Evolutionary conservation across 2,329 filamentous ascomycete genomes (phyloP).

Genomic region (Teratosphaeria gauchensis): DNA sequence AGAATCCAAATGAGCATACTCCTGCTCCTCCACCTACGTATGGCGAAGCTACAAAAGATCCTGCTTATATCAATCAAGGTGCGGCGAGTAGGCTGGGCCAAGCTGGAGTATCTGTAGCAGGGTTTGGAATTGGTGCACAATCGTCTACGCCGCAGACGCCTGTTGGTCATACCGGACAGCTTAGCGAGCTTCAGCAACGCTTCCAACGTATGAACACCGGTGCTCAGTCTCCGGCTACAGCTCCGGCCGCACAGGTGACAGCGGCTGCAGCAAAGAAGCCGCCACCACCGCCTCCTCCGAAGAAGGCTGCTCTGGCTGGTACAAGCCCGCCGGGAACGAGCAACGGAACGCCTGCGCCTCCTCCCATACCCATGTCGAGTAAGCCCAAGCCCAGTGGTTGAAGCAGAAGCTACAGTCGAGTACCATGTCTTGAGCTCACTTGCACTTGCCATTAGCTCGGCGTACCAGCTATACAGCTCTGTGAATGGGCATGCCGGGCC

Average conservation of each 20-base stretch:
- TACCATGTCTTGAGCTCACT: neutral
- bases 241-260: conserved; percentile 15
- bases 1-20: conserved; percentile 37
- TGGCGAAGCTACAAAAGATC: conserved; percentile 29
- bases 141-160: conserved; percentile 10
- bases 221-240: conserved; percentile 5
- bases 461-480: too few relatives aligned
- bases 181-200: conserved; percentile 59
- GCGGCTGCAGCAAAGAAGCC: conserved; percentile 39
- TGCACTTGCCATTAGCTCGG: conserved; percentile 3
- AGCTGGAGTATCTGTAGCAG: conserved; percentile 70
- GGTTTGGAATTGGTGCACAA: conserved; percentile 56
- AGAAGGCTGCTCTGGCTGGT: conserved; percentile 39
- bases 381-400: conserved; percentile 34
- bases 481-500: too few relatives aligned
- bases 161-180: conserved; percentile 30
- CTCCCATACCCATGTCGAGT: conserved; percentile 48
- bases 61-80: conserved; percentile 42
- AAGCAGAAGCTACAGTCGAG: conserved; percentile 7
- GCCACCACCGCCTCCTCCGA: conserved; percentile 48
- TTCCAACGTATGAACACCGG: conserved; percentile 46
- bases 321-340: conserved; percentile 5
- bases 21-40: conserved; percentile 41
- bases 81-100: conserved; percentile 58
- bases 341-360: conserved; percentile 32